These are phyloP conservation scores for Fusarium albidum DNA, from an alignment of 2,329 filamentous ascomycete genomes.

Conservation along the genomic window DNA sequence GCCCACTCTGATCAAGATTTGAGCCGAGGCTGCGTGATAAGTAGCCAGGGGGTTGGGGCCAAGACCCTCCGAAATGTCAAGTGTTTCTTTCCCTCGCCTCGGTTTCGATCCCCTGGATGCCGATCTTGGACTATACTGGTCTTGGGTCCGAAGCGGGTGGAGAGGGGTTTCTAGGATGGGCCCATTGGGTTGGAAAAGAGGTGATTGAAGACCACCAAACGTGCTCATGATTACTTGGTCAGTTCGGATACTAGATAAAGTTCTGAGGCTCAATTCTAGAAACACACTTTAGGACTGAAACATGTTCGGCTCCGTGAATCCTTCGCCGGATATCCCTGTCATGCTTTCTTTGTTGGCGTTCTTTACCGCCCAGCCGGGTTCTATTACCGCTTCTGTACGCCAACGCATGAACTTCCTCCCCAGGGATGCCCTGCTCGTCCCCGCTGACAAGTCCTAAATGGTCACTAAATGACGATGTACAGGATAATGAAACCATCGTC, in stretches of 20 bases:
- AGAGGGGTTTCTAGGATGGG: not conserved
- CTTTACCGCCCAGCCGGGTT: constrained; percentile 18
- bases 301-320: not conserved
- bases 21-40: not conserved
- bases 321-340: constrained; percentile 1
- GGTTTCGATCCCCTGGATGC: constrained; percentile 11
- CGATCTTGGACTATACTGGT: constrained; percentile 26
- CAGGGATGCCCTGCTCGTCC: constrained; percentile 6
- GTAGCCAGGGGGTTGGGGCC: not conserved
- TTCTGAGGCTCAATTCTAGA: not conserved
- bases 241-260: not conserved
- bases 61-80: constrained; percentile 6
- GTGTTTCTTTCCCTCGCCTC: not conserved
- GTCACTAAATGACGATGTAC: not conserved
- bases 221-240: too few species aligned
- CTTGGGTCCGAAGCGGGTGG: constrained; percentile 8
- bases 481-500: not conserved
- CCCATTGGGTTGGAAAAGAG: too few species aligned
- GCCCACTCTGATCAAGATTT: constrained; percentile 10
- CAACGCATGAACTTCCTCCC: constrained; percentile 1
- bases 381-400: constrained; percentile 1
- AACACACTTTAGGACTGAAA: constrained; percentile 17
- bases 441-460: not conserved
- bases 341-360: not conserved
- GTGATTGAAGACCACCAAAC: too few species aligned